Base-by-base conservation (phyloP, 257 asterid species). In the Schizonepeta tenuifolia region DNA sequence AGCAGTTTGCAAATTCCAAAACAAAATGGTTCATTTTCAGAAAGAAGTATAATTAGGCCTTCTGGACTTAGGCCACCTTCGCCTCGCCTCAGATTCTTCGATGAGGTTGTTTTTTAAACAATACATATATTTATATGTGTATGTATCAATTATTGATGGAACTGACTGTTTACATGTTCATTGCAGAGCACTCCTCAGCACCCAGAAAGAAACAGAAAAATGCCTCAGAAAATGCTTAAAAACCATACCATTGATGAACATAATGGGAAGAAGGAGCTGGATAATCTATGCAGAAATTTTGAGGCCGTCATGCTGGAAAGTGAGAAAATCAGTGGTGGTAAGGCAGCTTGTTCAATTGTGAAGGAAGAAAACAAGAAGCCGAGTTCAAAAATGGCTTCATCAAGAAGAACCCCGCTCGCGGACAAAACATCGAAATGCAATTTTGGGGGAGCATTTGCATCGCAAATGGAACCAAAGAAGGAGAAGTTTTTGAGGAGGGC, bases 1-100 rank as follows among this genome's bases (percentile, higher is more conserved):
- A 49, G 47, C 17, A 36, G 60, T 28, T 65, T 64, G 40, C 79
- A 46, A 1, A 50, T 57, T 38, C 54, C 79, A 2, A 66, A 14
- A 20, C 70, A 54, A 38, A 35, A 21, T 17, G 21, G 64, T 33
- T 20, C 40, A 22, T 31, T 62, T 13, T 77, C 84, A 15, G 47
- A 65, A n/a, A 59, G 71, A 57, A 70, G 50, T 53, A 21, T 24
- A 24, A 24, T 74, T 18, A 81, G 67, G 74, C 88, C 81, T 40
- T 88, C 97, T 12, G 74, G 81, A 36, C 85, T 90, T 15, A 90
- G 91, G 3, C 82, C 80, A 61, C 97, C 97, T 46, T 83, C 90
- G 28, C 88, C 93, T 7, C 81, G 13, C 58, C 79, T 83, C 59
- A 88, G 96, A 57, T 87, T 79, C 63, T 90, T 88, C 9, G 85